Conservation (phyloP, 106 monocot species). For the Xerophyta viscosa region DNA sequence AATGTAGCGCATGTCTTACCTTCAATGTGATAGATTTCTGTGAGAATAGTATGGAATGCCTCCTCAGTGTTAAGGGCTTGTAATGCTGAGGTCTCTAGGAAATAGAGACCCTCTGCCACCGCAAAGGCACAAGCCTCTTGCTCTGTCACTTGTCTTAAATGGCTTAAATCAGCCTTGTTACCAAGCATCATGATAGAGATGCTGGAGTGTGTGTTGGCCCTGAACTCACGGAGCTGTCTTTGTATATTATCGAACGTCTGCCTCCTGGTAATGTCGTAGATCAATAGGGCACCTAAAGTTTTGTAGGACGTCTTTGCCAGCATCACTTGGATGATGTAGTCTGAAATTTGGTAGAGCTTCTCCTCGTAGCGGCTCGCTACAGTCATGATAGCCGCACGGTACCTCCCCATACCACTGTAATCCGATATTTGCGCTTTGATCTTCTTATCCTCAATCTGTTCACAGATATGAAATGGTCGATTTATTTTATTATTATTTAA, state of each 20-base stretch:
- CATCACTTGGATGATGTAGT: too few relatives aligned
- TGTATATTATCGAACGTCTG: conserved; percentile 67
- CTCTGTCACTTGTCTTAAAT: conserved; percentile 35
- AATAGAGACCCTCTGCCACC: conserved; percentile 65
- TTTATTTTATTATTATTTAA: too few relatives aligned
- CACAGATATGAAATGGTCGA: too few relatives aligned
- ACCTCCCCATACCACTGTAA: conserved; percentile 67
- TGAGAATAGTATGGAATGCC: conserved; percentile 49
- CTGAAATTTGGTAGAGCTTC: too few relatives aligned
- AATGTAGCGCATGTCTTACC: too few relatives aligned
- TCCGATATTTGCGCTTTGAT: conserved; percentile 79
- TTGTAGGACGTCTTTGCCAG: conserved; percentile 70
- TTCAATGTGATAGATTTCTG: conserved; percentile 52
- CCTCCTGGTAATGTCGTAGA: conserved; percentile 73
- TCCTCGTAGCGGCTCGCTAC: too few relatives aligned
- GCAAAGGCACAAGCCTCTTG: conserved; percentile 43
- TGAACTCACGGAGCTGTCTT: conserved; percentile 66
- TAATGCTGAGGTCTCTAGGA: conserved; percentile 67
- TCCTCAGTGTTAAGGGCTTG: conserved; percentile 58
- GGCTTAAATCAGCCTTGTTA: conserved; percentile 65
- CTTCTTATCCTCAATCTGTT: conserved; percentile 66
- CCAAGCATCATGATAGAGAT: conserved; percentile 74
- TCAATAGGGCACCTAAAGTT: conserved; percentile 63
- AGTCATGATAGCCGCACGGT: conserved; percentile 69
- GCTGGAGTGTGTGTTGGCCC: conserved; percentile 64